These are phyloP conservation scores for Singerocomus rubriflavus DNA, from an alignment of 1,284 basidiomycete species.

Conservation along the genomic window DNA sequence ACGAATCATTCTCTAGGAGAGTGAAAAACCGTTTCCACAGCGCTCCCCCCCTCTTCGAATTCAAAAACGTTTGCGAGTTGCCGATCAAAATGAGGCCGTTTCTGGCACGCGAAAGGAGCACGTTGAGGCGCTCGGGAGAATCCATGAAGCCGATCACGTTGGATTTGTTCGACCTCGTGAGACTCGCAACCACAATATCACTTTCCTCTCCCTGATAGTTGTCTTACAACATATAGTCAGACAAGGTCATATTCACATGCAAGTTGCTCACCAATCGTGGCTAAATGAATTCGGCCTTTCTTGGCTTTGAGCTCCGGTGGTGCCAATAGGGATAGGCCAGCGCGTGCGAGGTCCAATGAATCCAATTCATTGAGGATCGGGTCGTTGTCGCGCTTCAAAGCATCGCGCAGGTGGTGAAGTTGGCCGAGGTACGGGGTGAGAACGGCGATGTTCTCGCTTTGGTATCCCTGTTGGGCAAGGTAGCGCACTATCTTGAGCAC, in stretches of 20 bases:
- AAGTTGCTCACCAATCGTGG: slow-evolving; percentile 51
- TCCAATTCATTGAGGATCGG: slow-evolving; percentile 62
- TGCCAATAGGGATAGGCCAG: not conserved
- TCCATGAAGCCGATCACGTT: slow-evolving; percentile 65
- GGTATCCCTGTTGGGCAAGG: slow-evolving; percentile 62
- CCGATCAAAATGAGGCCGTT: slow-evolving; percentile 62
- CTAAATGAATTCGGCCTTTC: slow-evolving; percentile 40
- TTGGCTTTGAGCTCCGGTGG: not conserved
- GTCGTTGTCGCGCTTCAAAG: slow-evolving; percentile 48
- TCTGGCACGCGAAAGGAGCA: slow-evolving; percentile 61
- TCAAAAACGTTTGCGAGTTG: slow-evolving; percentile 53
- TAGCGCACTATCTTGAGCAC: slow-evolving; percentile 63
- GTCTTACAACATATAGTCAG: slow-evolving; percentile 33
- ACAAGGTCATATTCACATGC: too few relatives aligned
- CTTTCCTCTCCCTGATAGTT: slow-evolving; percentile 70
- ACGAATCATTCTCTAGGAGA: slow-evolving; percentile 38
- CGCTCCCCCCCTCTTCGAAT: slow-evolving; percentile 48
- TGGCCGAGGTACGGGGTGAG: slow-evolving; percentile 69
- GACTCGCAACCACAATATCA: slow-evolving; percentile 57
- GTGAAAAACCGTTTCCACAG: slow-evolving; percentile 50
- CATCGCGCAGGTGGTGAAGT: slow-evolving; percentile 44
- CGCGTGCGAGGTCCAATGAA: slow-evolving; percentile 29
- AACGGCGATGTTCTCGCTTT: slow-evolving; percentile 53
- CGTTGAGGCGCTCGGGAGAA: slow-evolving; percentile 61
- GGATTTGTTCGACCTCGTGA: slow-evolving; percentile 53